phyloP scores from a whole-genome alignment of 352 stramenopile species.

The Phytophthora ohioensis region DNA sequence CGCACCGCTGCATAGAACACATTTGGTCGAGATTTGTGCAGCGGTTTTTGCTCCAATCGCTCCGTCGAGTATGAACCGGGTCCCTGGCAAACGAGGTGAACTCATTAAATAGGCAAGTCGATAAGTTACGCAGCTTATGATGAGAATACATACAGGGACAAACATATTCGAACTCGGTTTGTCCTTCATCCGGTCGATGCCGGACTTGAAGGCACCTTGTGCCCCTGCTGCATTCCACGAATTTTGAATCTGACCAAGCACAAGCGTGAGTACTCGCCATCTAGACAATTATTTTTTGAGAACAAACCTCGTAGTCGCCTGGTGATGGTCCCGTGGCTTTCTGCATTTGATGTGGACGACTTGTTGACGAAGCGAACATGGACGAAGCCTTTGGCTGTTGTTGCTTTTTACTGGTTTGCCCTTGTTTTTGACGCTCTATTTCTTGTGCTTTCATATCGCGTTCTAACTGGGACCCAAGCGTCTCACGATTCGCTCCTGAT shows the following conservation, averaged over 20 bases:
- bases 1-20: constrained; percentile 74
- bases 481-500: constrained; percentile 33
- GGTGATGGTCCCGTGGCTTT: constrained; percentile 56
- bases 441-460: constrained; percentile 60
- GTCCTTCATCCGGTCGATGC: constrained; percentile 61
- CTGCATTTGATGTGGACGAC: constrained; percentile 51
- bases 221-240: constrained; percentile 74
- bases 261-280: too few species aligned
- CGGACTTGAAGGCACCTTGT: constrained; percentile 74
- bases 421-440: constrained; percentile 17
- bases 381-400: constrained; percentile 61
- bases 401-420: constrained; percentile 27
- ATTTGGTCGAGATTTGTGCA: constrained; percentile 73
- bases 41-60: constrained; percentile 53
- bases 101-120: background rate
- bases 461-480: constrained; percentile 64
- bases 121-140: background rate
- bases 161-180: constrained; percentile 39
- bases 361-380: constrained; percentile 73
- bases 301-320: constrained; percentile 73
- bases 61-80: constrained; percentile 65
- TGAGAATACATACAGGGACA: constrained; percentile 51
- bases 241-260: constrained; percentile 50
- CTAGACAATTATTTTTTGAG: background rate
- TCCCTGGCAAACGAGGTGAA: constrained; percentile 42